phyloP scores from a whole-genome alignment of 306 rosid species.

The Dryas octopetala region DNA sequence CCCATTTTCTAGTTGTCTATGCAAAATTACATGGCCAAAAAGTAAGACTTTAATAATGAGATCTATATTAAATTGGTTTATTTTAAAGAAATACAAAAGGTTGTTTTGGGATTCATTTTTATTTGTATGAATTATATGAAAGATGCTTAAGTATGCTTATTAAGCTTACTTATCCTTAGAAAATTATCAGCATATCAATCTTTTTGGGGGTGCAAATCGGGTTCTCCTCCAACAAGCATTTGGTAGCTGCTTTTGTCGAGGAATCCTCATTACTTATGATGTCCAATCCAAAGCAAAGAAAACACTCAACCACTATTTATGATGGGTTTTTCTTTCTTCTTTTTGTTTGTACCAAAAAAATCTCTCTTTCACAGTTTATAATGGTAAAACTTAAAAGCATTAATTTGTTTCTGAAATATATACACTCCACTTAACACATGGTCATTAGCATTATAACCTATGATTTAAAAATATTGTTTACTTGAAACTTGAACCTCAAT shows the following conservation, averaged over 20 bases:
- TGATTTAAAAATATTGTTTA: too few species aligned
- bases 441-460: too few species aligned
- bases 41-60: background rate
- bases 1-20: background rate
- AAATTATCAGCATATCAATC: slow-evolving; percentile 1
- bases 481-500: too few species aligned
- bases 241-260: slow-evolving; percentile 6
- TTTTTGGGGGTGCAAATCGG: background rate
- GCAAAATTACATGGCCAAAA: background rate
- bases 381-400: background rate
- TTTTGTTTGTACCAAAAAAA: background rate
- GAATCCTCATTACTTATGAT: slow-evolving; percentile 21
- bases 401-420: background rate
- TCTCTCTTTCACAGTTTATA: background rate
- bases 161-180: background rate
- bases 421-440: too few species aligned
- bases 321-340: background rate
- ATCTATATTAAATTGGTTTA: slow-evolving; percentile 3
- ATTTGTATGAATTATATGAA: background rate
- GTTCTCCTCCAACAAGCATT: slow-evolving; percentile 6
- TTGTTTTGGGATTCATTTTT: background rate
- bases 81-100: background rate
- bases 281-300: slow-evolving; percentile 32
- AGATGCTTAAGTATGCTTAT: background rate
- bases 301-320: background rate